These are phyloP conservation scores for Diplogelasinospora grovesii DNA, from an alignment of 495 filamentous ascomycete species.

Conservation along the genomic window DNA sequence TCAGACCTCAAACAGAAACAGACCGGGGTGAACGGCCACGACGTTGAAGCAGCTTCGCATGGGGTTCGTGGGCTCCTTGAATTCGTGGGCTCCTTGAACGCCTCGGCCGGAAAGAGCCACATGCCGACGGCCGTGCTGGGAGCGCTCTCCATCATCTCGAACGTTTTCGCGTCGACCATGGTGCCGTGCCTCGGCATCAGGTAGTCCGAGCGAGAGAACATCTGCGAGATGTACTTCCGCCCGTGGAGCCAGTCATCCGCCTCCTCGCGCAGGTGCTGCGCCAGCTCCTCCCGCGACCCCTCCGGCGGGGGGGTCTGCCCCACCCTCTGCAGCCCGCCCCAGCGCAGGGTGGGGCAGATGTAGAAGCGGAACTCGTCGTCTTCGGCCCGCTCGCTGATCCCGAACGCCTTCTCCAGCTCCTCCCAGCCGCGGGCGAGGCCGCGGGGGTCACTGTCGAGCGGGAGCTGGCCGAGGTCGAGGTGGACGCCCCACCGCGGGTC, in stretches of 20 bases:
- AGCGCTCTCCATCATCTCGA: not conserved
- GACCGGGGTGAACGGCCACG: not conserved
- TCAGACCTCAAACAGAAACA: not conserved
- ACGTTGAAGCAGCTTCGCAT: not conserved
- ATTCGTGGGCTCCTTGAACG: not conserved
- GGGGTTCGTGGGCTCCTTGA: not conserved
- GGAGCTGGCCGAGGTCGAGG: not conserved
- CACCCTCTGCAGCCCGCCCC: too few relatives aligned
- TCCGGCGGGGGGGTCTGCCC: too few relatives aligned
- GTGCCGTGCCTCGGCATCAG: not conserved
- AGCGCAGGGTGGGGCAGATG: too few relatives aligned
- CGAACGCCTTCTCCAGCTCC: not conserved
- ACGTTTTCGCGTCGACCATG: not conserved
- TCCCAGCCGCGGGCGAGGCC: not conserved
- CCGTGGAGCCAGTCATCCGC: not conserved
- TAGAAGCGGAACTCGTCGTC: too few relatives aligned
- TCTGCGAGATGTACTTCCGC: not conserved
- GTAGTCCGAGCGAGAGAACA: too few relatives aligned
- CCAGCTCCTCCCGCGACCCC: not conserved
- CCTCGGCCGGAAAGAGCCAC: not conserved
- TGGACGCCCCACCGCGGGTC: not conserved
- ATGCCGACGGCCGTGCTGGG: not conserved
- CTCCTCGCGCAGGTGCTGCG: not conserved
- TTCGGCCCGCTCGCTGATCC: too few relatives aligned
- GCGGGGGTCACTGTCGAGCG: not conserved